phyloP scores from a whole-genome alignment of 2,329 filamentous ascomycete species.

The Cladophialophora yegresii region DNA sequence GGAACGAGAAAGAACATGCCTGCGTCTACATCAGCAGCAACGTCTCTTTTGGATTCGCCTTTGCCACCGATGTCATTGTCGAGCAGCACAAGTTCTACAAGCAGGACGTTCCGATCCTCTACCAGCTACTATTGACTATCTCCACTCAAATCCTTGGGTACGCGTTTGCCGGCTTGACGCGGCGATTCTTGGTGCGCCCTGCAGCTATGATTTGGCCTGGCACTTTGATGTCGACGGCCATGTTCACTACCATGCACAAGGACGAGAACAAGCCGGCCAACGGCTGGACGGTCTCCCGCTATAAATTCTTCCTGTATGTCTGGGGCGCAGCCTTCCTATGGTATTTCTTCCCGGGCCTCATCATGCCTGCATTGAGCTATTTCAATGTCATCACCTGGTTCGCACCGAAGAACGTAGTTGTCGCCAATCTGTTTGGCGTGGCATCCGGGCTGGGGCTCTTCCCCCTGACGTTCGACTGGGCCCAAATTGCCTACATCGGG shows the following conservation, averaged over 20 bases:
- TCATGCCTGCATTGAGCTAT: constrained; percentile 82
- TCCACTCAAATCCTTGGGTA: constrained; percentile 87
- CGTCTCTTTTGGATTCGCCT: constrained; percentile 85
- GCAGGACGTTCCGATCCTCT: constrained; percentile 72
- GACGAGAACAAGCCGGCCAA: constrained; percentile 79
- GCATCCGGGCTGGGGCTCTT: constrained; percentile 82
- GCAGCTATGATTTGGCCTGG: constrained; percentile 91
- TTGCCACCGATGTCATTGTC: constrained; percentile 83
- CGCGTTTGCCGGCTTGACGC: constrained; percentile 78
- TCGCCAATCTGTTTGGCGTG: constrained; percentile 83
- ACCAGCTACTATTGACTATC: constrained; percentile 79
- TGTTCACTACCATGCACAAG: constrained; percentile 85
- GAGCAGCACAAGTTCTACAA: constrained; percentile 89
- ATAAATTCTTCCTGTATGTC: constrained; percentile 78
- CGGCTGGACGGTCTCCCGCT: constrained; percentile 79
- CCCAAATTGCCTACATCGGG: constrained; percentile 83
- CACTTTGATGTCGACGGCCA: constrained; percentile 82
- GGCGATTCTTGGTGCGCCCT: constrained; percentile 78
- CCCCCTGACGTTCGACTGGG: constrained; percentile 88
- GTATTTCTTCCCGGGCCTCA: constrained; percentile 80
- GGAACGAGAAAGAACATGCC: constrained; percentile 88
- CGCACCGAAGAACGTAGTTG: constrained; percentile 79
- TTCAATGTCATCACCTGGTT: constrained; percentile 90
- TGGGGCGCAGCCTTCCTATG: constrained; percentile 72
- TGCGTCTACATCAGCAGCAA: constrained; percentile 90